Conservation (phyloP, 73 alveolate species). For the Symbiodinium pilosum region DNA sequence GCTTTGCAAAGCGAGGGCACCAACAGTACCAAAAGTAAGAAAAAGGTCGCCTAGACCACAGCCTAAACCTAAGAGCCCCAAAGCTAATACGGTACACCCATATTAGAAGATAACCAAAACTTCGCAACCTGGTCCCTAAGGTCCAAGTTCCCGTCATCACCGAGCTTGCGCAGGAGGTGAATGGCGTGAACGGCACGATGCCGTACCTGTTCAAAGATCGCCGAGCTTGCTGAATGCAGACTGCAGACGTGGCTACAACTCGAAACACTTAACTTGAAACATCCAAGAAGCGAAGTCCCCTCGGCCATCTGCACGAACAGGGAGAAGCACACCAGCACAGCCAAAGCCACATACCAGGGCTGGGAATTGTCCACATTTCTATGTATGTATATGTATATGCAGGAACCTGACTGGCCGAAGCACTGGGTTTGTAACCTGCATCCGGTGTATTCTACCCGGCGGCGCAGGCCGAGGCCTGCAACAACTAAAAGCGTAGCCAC, state of each 20-base stretch:
- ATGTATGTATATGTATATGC: no score
- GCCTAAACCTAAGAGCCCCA: background rate
- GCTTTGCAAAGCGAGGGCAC: background rate
- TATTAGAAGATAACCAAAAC: background rate
- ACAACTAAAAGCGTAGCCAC: background rate
- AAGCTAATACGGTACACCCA: background rate
- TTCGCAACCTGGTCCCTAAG: background rate
- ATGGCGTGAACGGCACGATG: background rate
- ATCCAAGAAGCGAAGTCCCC: no score
- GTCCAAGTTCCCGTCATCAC: no score
- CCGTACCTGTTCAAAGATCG: no score
- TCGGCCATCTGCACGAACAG: no score
- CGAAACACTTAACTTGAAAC: no score
- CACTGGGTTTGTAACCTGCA: background rate
- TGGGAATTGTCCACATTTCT: no score
- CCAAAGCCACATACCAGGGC: no score
- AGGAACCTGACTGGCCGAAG: background rate
- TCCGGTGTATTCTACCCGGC: background rate
- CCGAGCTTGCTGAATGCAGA: no score
- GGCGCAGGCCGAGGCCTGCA: background rate
- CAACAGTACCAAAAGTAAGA: background rate
- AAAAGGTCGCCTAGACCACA: background rate
- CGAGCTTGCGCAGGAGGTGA: background rate
- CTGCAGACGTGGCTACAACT: no score
- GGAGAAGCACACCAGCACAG: no score